Percentiles rank a stretch among this genome's conserved stretches.
Conservation (phyloP, 495 filamentous ascomycete genomes). For the Aspergillus incahuasiensis region DNA sequence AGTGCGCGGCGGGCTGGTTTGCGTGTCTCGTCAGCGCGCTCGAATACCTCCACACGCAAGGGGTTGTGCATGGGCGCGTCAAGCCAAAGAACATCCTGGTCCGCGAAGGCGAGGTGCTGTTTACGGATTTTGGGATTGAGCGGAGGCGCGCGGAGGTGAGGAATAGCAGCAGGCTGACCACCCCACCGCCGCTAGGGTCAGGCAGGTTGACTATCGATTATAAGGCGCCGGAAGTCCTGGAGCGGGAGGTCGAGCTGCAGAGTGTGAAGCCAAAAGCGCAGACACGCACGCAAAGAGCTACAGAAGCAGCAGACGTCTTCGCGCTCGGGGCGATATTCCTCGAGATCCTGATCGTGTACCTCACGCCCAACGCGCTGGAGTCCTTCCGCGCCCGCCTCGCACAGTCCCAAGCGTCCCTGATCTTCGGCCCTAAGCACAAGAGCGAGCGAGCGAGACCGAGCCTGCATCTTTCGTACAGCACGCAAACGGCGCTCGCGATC, state of each 20-base stretch:
- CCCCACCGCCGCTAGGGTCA: too few relatives aligned
- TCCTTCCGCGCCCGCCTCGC: background rate
- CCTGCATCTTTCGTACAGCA: background rate
- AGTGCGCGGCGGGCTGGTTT: background rate
- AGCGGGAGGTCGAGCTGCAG: too few relatives aligned
- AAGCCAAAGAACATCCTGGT: background rate
- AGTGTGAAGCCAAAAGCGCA: too few relatives aligned
- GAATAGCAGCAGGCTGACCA: too few relatives aligned
- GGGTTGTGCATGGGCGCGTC: background rate
- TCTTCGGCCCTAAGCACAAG: background rate
- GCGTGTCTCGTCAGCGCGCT: background rate
- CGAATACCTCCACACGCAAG: background rate
- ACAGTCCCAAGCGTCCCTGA: background rate
- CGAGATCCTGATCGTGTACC: background rate
- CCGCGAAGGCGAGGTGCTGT: background rate
- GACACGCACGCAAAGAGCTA: background rate
- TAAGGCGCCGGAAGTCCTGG: background rate
- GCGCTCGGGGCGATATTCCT: background rate
- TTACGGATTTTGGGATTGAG: slow-evolving; percentile 2
- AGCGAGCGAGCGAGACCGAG: background rate
- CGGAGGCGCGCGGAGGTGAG: background rate
- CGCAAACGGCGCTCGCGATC: background rate
- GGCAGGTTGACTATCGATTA: background rate
- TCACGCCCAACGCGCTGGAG: background rate
- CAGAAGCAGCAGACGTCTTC: background rate